Base-by-base conservation (phyloP, 2,329 filamentous ascomycete genomes). In the Penicillium olsonii region DNA sequence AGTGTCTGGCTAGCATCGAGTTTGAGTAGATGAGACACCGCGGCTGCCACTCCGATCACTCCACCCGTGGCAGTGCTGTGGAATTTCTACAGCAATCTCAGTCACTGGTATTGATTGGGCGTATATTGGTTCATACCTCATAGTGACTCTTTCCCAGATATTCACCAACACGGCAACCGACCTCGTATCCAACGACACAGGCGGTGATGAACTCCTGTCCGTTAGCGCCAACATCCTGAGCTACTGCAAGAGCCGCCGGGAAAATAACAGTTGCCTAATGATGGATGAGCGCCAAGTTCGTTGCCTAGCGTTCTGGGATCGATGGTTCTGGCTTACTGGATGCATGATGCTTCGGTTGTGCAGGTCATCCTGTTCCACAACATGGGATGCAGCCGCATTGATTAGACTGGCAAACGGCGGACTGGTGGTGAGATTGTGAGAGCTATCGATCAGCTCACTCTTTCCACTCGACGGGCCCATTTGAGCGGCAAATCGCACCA, bases 331-430 rank as follows among this genome's bases (percentile, higher is more conserved):
- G 53, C 62, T 40, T 44, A 67, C 65, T 15, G 65, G 65, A 52
- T 68, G 65, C 61, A 63, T 64, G 31, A 68, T 67, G 49, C 65
- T 67, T 19, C 64, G 50, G 50, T 66, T 68, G 41, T 68, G 65
- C 37, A 68, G 57, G 52, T 68, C 65, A 56, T 68, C 65, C 37
- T 67, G 65, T 43, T 68, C 65, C 6, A 68, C 65, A 2, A 67
- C 65, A 52, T 68, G 65, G 15, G 64, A 63, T 5, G 65, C 56
- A 27, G 64, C 65, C 12, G 54, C 65, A 48, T 68, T 68, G 4
- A 67, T 50, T 42, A 68, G 37, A 50, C 55, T 61, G 19, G 65
- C 63, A 59, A 67, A 67, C 22, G 63, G 65, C 1, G 65, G 60
- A 17, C 59, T 65, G 11, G 59, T 62, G 0, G 50, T 59, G 15